Base-by-base conservation (phyloP, 345 rosid species). In the Gossypium herbaceum region DNA sequence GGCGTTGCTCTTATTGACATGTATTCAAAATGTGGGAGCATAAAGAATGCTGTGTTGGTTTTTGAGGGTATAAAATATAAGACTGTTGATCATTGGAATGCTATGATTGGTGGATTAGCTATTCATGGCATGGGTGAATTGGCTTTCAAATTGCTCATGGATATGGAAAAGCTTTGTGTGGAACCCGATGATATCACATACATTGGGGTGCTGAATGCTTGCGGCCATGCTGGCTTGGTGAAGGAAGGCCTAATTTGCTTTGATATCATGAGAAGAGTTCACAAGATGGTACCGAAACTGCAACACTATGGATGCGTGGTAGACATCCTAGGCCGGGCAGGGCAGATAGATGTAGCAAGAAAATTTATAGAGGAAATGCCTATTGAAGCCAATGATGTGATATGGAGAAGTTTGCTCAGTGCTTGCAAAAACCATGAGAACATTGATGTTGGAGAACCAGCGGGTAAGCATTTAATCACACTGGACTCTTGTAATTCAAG, bases 181-280 rank as follows among this genome's bases (percentile, higher is more conserved):
- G 77, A 75, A 68, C 93, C 88, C 0, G 91, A 89, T 75, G 82
- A 83, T 73, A 80, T 87, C 71, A 87, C 93, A 9, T 89, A 81
- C 9, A 74, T 87, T 43, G 89, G 88, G 12, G 83, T 87, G 34
- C 72, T 89, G 74, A 87, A 85, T 45, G 93, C 89, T 11, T 89
- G 93, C 56, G 85, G 88, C 68, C 93, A 89, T 74, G 88, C 88
- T 59, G 93, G 93, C 5, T 68, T 87, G 57, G 84, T 89, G 56
- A 76, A 80, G 57, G 88, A 89, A 81, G 91, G 93, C 15, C 82
- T 82, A 59, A 73, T 83, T 43, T 81, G 85, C 55, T 87, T 89
- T 54, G 84, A 84, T 62, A 84, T 86, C 75, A 89, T 87, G 93
- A 83, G 82, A 68, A 66, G 73, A 56, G 74, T 79, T 44, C 87